A percentile compares a stretch with the other conserved stretches of the same genome.
These are phyloP conservation scores for Nicotiana otophora DNA, from an alignment of 257 asterid species.

Conservation along the genomic window DNA sequence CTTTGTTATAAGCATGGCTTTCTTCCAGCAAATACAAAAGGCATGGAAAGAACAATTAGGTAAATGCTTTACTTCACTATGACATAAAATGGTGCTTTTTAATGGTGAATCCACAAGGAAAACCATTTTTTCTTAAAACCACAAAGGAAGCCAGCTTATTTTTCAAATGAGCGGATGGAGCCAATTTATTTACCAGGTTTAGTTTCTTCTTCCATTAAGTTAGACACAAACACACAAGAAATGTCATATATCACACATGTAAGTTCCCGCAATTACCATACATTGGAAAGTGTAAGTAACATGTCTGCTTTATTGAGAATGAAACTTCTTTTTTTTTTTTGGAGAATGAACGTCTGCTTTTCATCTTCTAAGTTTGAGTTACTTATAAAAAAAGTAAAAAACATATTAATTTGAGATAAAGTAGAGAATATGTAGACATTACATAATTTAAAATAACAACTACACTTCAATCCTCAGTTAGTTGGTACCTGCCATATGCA, in stretches of 20 bases:
- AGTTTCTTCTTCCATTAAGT: neutral
- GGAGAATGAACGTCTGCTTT: neutral
- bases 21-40: slow-evolving; percentile 55
- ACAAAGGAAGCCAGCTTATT: neutral
- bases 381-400: neutral
- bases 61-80: neutral
- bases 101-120: neutral
- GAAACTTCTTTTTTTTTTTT: too few species aligned
- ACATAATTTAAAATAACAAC: neutral
- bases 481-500: neutral
- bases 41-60: neutral
- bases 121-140: neutral
- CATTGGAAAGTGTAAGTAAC: neutral
- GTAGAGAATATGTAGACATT: neutral
- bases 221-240: neutral
- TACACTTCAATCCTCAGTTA: neutral
- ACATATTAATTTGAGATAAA: neutral
- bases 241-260: neutral
- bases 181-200: neutral
- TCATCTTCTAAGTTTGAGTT: neutral
- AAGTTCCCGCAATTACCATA: neutral
- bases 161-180: neutral
- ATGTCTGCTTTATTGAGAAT: neutral
- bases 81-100: neutral
- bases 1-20: slow-evolving; percentile 90